Base-by-base conservation (phyloP, 148 eudicot genomes). In the Silene uniflora region DNA sequence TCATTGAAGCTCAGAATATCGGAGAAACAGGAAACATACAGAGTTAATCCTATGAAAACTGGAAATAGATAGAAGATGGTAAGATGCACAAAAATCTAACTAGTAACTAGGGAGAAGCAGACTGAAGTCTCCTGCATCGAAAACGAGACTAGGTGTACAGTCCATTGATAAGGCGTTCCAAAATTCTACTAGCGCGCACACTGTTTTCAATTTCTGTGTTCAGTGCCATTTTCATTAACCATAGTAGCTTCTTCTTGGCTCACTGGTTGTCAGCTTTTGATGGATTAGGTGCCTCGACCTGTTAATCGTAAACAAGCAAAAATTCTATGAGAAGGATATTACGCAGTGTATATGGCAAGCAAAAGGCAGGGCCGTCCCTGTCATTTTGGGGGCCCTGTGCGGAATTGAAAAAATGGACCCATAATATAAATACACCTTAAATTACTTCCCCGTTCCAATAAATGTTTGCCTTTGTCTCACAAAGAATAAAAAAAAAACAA, bases 201-300 rank as follows among this genome's bases (percentile, higher is more conserved):
- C 62, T 23, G 17, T 21, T 60, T 39, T 39, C 75, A 77, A 32
- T 47, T 49, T 84, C 82, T 71, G 66, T 75, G 79, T 21, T 76
- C 76, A 7, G 71, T 23, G 35, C 67, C 83, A 29, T 78, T 75
- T 76, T 60, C 71, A 69, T 82, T 84, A 62, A 64, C 81, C 77
- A 83, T 73, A 29, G 85, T 85, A 62, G 82, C 71, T 76, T 85
- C 88, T 80, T 81, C 86, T 52, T 71, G 39, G 75, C 49, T 71
- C 49, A 54, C 79, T 75, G 64, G 80, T 73, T 76, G 60, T 83
- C 88, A 3, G 73, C 67, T 74, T 72, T 63, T 75, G 62, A 73
- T 55, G 84, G 84, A 55, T 72, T 52, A 10, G 71, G 64, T 60
- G 83, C 85, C 62, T 83, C 85, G 73, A 62, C 82, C 92, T 88